A percentile compares a stretch with the other conserved stretches of the same genome.
Evolutionary conservation across 2,329 filamentous ascomycete species (phyloP).

Genomic region (Paecilomyces formosus): DNA sequence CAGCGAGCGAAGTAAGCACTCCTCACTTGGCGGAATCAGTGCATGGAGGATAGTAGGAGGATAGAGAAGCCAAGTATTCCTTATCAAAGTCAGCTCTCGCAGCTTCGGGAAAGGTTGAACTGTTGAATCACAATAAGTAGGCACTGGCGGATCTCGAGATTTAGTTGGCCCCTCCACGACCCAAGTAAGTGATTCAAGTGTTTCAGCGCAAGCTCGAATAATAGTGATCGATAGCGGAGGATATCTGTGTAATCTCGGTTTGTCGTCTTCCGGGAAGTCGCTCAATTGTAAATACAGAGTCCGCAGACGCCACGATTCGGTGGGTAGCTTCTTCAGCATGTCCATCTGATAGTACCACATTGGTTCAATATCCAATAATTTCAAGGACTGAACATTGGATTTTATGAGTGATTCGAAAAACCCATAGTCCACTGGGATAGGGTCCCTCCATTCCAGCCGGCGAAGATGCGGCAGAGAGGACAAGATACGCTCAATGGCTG

Average conservation of each 20-base stretch:
- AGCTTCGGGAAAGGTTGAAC: not conserved
- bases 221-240: not conserved
- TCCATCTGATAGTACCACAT: not conserved
- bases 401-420: not conserved
- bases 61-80: not conserved
- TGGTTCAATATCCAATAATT: not conserved
- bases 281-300: not conserved
- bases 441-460: not conserved
- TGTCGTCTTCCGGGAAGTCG: not conserved
- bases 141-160: not conserved
- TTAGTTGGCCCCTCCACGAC: not conserved
- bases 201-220: not conserved
- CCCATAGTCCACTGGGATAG: not conserved
- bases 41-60: not conserved
- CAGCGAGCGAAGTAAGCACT: not conserved
- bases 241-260: not conserved
- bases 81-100: not conserved
- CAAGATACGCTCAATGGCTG: not conserved
- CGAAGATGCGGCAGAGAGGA: not conserved
- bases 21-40: not conserved
- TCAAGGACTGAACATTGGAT: not conserved
- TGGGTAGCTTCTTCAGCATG: not conserved
- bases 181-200: constrained; percentile 1
- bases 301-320: not conserved
- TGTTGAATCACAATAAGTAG: not conserved